Evolutionary conservation across 2,329 filamentous ascomycete species (phyloP), one percentile per base, ranked within the genome.

Genomic region (Raffaelea arxii): DNA sequence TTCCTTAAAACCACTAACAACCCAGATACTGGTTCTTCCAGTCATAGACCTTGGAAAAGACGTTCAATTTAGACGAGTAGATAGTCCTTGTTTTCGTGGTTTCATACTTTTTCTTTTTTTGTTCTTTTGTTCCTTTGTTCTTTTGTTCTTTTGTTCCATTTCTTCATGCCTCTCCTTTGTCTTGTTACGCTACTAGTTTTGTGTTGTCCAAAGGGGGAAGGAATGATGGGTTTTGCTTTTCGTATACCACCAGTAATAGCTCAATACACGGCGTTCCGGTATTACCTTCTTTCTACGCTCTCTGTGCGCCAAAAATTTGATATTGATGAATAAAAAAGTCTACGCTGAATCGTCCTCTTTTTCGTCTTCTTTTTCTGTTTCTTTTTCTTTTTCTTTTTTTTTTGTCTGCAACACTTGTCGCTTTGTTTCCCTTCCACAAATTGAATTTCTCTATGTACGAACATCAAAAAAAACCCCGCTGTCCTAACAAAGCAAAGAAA

Each of bases 21-120:
- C 14, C 12, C 41, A 66, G 64, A 48, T 67, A 68, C 52, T 68
- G 65, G 65, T 68, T 68, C 53, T 62, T 54, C 27, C 57, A 9
- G 40, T 2, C 24, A 6, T 18, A 2, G 16, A 25, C 9, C 14
- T 11, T 4, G 6, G 9, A 6, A n/a, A 11, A 12, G 30, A n/a
- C n/a, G n/a, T n/a, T n/a, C n/a, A n/a, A n/a, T n/a, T n/a, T n/a
- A n/a, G n/a, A n/a, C n/a, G n/a, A n/a, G n/a, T n/a, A n/a, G n/a
- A n/a, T n/a, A n/a, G n/a, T n/a, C n/a, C n/a, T n/a, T n/a, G n/a
- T n/a, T n/a, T n/a, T n/a, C n/a, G n/a, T n/a, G n/a, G 6, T 7
- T 36, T 36, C 19, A n/a, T 36, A 36, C 32, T 36, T 9, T n/a
- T 7, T 36, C 19, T 36, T 36, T 16, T 36, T 32, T 32, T 32